These are phyloP conservation scores for fission yeast (Schizosaccharomyces pombe) DNA, from an alignment of 805 yeast species.

Conservation along the genomic window DNA sequence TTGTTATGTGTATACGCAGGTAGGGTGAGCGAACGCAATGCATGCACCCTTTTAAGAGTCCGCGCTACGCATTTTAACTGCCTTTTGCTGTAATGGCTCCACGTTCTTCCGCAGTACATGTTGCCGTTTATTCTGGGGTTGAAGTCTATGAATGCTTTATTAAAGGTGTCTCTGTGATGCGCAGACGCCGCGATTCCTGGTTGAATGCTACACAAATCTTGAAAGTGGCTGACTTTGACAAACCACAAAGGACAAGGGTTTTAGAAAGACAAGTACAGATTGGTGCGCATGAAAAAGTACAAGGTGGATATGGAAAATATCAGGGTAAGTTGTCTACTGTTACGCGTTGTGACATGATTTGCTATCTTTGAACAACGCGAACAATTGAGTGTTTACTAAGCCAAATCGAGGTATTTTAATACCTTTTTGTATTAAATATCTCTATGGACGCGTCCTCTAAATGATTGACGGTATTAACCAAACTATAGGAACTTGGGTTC, in stretches of 20 bases:
- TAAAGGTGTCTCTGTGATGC: slow-evolving; percentile 59
- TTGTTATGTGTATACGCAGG: no score
- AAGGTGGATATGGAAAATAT: slow-evolving; percentile 91
- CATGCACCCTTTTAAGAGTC: no score
- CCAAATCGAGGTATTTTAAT: neutral
- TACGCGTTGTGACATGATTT: neutral
- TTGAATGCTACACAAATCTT: slow-evolving; percentile 89
- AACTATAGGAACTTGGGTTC: slow-evolving; percentile 77
- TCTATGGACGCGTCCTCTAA: neutral
- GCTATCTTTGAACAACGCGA: neutral
- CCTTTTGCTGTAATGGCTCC: neutral
- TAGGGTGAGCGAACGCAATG: no score
- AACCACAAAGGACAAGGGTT: slow-evolving; percentile 79
- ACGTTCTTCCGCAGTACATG: slow-evolving; percentile 13
- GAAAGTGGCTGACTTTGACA: slow-evolving; percentile 82
- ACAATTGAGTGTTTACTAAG: neutral
- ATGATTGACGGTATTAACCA: slow-evolving; percentile 4
- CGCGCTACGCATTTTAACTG: no score
- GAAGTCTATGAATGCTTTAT: slow-evolving; percentile 31
- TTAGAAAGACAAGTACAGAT: slow-evolving; percentile 81
- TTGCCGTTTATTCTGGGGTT: slow-evolving; percentile 23
- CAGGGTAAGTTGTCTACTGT: slow-evolving; percentile 34
- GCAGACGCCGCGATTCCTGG: slow-evolving; percentile 82
- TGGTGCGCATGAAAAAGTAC: slow-evolving; percentile 77
- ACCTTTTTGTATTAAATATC: neutral